Conservation (phyloP, 371 early-diverging fungal genomes). For the Dichotomocladium elegans region DNA sequence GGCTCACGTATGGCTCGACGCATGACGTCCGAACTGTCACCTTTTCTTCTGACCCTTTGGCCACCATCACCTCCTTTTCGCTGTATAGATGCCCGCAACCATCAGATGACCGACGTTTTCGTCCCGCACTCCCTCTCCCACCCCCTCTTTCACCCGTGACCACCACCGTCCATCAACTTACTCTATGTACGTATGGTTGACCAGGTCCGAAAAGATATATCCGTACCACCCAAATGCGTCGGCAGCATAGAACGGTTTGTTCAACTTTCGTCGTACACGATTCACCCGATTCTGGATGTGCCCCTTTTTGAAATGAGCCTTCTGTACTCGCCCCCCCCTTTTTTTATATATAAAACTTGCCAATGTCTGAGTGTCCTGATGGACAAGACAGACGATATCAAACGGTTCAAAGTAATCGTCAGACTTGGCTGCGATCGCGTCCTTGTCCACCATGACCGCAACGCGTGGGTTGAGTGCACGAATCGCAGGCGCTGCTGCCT, state of each 20-base stretch:
- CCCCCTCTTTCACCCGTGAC: too few species aligned
- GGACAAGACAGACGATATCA: constrained; percentile 65
- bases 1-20: constrained; percentile 37
- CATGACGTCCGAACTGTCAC: constrained; percentile 19
- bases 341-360: too few species aligned
- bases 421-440: constrained; percentile 37
- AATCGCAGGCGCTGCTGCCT: constrained; percentile 55
- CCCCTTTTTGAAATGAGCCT: too few species aligned
- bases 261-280: constrained; percentile 44
- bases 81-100: too few species aligned
- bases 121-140: too few species aligned
- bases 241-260: constrained; percentile 65
- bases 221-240: constrained; percentile 75
- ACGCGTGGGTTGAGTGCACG: constrained; percentile 76
- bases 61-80: background rate
- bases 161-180: constrained; percentile 20
- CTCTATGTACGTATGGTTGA: constrained; percentile 65
- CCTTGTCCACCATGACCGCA: constrained; percentile 47
- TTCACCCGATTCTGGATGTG: constrained; percentile 52
- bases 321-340: too few species aligned
- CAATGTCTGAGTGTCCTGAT: constrained; percentile 25
- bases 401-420: constrained; percentile 56
- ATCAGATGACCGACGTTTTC: too few species aligned
- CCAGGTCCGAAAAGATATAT: constrained; percentile 81
- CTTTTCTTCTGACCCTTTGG: background rate